Conservation (phyloP, 116 monocot genomes). For the Posidonia oceanica region DNA sequence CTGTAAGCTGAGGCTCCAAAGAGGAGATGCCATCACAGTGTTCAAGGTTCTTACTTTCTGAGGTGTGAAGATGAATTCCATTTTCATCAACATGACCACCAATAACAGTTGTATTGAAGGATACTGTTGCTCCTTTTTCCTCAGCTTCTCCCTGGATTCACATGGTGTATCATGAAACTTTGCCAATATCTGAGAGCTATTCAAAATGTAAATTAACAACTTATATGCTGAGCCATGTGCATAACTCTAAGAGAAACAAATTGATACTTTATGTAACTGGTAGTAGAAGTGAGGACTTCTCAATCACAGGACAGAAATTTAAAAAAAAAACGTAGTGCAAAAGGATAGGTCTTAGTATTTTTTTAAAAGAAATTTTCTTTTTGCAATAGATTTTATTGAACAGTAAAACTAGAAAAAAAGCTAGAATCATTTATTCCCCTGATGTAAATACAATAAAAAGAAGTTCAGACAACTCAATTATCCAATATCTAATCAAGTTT, state of each 20-base stretch:
- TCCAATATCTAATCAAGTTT: background rate
- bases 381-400: too few species aligned
- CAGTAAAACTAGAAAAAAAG: too few species aligned
- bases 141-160: slow-evolving; percentile 83
- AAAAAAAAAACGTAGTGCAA: too few species aligned
- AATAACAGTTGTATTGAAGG: slow-evolving; percentile 68
- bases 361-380: too few species aligned
- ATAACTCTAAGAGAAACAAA: too few species aligned
- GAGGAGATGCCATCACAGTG: slow-evolving; percentile 14
- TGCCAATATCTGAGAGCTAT: background rate
- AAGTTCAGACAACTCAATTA: background rate
- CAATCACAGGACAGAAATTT: too few species aligned
- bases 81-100: slow-evolving; percentile 56
- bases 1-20: slow-evolving; percentile 44
- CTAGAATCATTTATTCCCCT: too few species aligned
- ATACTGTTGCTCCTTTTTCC: slow-evolving; percentile 40
- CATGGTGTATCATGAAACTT: background rate
- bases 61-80: slow-evolving; percentile 48
- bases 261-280: too few species aligned
- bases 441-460: background rate
- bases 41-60: slow-evolving; percentile 54
- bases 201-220: background rate
- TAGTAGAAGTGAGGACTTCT: too few species aligned
- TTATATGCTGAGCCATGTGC: too few species aligned
- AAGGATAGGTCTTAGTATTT: too few species aligned